Evolutionary conservation across 73 alveolate species (phyloP).

Genomic region (Symbiodinium pilosum): DNA sequence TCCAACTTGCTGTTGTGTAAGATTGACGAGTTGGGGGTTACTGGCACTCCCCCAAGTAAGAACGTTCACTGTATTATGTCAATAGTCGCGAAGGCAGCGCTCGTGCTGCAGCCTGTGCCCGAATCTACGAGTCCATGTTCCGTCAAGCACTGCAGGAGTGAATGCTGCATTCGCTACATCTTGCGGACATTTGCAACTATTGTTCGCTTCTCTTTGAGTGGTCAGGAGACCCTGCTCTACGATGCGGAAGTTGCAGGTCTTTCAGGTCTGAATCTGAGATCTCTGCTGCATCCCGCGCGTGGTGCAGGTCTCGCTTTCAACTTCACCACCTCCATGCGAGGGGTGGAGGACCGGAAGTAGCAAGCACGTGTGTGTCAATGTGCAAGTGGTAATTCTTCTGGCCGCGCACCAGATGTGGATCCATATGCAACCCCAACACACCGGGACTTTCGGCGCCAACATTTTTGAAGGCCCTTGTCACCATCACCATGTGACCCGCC

Average conservation of each 20-base stretch:
- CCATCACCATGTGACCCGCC: no score
- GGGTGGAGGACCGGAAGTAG: constrained; percentile 19
- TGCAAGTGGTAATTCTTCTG: no score
- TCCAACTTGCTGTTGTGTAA: not conserved
- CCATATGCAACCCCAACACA: no score
- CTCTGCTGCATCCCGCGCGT: no score
- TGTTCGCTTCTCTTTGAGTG: not conserved
- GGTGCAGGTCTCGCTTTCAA: constrained; percentile 18
- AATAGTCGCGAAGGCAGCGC: not conserved
- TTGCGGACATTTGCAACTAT: not conserved
- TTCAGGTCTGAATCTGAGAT: not conserved
- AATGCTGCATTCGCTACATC: not conserved
- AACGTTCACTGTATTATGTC: no score
- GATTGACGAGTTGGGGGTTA: not conserved
- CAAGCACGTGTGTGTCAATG: no score
- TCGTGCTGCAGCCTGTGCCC: constrained; percentile 3
- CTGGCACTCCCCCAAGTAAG: no score
- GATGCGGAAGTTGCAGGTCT: constrained; percentile 67
- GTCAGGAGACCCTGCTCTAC: constrained; percentile 46
- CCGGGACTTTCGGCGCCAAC: no score
- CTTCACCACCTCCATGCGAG: constrained; percentile 56
- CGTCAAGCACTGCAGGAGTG: not conserved
- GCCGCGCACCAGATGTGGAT: no score
- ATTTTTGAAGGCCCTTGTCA: no score
- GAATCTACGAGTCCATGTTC: constrained; percentile 8